A percentile compares a stretch with the other conserved stretches of the same genome.
These are phyloP conservation scores for Tetracladium setigerum DNA, from an alignment of 495 filamentous ascomycete genomes.

Conservation along the genomic window DNA sequence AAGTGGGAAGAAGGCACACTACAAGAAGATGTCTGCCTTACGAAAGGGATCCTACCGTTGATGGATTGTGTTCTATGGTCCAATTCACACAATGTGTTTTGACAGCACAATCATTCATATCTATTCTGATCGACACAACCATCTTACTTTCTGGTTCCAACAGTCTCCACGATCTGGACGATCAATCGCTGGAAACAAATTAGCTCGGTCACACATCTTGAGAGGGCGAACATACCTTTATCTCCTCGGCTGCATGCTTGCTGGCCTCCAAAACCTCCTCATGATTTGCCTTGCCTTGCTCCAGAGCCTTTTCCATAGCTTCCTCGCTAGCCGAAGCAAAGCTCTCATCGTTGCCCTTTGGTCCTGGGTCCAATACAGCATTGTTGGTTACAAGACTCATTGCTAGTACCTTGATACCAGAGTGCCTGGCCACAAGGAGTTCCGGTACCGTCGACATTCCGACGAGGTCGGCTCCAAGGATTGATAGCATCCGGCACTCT, in stretches of 20 bases:
- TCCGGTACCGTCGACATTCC: constrained; percentile 79
- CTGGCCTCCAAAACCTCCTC: constrained; percentile 66
- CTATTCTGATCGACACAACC: background rate
- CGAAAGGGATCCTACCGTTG: background rate
- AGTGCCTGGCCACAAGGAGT: constrained; percentile 66
- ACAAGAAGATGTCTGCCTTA: constrained; percentile 52
- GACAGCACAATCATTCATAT: background rate
- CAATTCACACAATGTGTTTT: too few relatives aligned
- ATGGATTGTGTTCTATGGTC: too few relatives aligned
- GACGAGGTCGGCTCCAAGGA: constrained; percentile 63
- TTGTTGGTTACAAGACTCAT: constrained; percentile 74
- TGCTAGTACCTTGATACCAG: constrained; percentile 60
- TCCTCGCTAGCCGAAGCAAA: constrained; percentile 30
- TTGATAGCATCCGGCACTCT: constrained; percentile 65
- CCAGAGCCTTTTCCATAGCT: constrained; percentile 48
- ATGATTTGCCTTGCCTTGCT: constrained; percentile 62
- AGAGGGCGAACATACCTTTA: constrained; percentile 42
- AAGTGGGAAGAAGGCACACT: constrained; percentile 66
- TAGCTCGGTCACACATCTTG: background rate
- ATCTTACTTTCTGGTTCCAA: background rate
- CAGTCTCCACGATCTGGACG: constrained; percentile 10
- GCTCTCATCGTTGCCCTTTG: constrained; percentile 47
- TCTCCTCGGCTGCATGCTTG: constrained; percentile 51
- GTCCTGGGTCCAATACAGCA: constrained; percentile 55
- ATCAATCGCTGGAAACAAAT: constrained; percentile 8